Percentiles rank a stretch among this genome's conserved stretches.
phyloP scores from a whole-genome alignment of 371 early-diverging fungal genomes.

The Smittium mucronatum region DNA sequence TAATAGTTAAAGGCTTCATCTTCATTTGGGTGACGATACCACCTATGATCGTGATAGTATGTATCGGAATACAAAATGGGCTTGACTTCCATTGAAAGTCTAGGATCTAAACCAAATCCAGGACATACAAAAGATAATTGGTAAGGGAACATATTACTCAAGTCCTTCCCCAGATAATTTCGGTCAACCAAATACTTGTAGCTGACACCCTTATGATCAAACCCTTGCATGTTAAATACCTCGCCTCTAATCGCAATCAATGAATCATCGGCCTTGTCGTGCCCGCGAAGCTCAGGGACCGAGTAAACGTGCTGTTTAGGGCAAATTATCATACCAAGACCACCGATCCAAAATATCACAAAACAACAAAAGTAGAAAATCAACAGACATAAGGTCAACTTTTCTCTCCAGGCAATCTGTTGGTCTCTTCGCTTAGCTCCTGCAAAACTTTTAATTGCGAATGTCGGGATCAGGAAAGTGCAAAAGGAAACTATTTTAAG shows the following conservation, averaged over 20 bases:
- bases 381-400: conserved; percentile 78
- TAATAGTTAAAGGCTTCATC: conserved; percentile 43
- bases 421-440: conserved; percentile 70
- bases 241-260: conserved; percentile 58
- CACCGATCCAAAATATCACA: conserved; percentile 81
- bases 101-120: conserved; percentile 35
- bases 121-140: conserved; percentile 47
- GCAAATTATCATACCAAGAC: conserved; percentile 78
- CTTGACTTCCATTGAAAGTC: conserved; percentile 26
- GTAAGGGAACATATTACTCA: conserved; percentile 49
- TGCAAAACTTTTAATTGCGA: conserved; percentile 42
- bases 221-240: conserved; percentile 49
- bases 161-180: conserved; percentile 28
- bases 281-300: conserved; percentile 36
- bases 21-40: conserved; percentile 28
- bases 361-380: conserved; percentile 65
- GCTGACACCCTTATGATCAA: conserved; percentile 39
- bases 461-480: conserved; percentile 76
- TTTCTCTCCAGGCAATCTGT: conserved; percentile 92
- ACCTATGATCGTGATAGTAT: conserved; percentile 42
- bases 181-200: conserved; percentile 36
- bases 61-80: conserved; percentile 32
- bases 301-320: conserved; percentile 64
- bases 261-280: conserved; percentile 34
- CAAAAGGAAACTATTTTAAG: conserved; percentile 55